Evolutionary conservation across 2,329 filamentous ascomycete genomes (phyloP).

Genomic region (Mycosphaerella sp.): DNA sequence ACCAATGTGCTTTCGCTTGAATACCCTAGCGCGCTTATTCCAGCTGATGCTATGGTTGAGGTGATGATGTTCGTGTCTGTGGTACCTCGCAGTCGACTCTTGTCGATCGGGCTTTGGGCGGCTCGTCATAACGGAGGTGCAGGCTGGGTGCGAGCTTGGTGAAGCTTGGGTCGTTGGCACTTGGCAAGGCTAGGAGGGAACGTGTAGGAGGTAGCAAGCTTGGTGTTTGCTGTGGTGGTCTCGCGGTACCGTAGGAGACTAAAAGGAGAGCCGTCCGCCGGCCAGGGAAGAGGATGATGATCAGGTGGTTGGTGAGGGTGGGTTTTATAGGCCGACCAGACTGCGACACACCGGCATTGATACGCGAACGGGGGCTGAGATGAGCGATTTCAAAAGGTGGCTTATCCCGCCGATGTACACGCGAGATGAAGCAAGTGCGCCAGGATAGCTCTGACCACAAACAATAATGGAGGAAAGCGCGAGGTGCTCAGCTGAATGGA

Average conservation of each 20-base stretch:
- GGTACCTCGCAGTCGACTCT: conserved; percentile 1
- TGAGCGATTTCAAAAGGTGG: neutral
- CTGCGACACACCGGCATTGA: neutral
- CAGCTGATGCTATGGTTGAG: neutral
- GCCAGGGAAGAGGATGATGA: neutral
- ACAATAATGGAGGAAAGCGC: neutral
- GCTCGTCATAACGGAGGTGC: conserved; percentile 1
- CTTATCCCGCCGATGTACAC: neutral
- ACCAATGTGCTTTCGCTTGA: conserved; percentile 20
- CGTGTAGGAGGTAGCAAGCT: neutral
- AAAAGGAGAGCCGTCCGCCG: no score
- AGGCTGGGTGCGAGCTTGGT: neutral
- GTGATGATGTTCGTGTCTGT: neutral
- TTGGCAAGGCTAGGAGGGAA: neutral
- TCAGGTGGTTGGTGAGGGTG: neutral
- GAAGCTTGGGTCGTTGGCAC: neutral
- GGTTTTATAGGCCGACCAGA: neutral
- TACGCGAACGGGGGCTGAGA: neutral
- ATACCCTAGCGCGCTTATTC: conserved; percentile 13
- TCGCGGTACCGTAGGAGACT: neutral
- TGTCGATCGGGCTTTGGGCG: neutral
- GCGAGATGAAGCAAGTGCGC: neutral
- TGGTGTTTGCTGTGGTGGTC: neutral
- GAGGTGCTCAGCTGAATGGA: neutral
- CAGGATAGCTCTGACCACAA: neutral